Base-by-base conservation (phyloP, 2,329 filamentous ascomycete species). In the Arthroderma sp. region DNA sequence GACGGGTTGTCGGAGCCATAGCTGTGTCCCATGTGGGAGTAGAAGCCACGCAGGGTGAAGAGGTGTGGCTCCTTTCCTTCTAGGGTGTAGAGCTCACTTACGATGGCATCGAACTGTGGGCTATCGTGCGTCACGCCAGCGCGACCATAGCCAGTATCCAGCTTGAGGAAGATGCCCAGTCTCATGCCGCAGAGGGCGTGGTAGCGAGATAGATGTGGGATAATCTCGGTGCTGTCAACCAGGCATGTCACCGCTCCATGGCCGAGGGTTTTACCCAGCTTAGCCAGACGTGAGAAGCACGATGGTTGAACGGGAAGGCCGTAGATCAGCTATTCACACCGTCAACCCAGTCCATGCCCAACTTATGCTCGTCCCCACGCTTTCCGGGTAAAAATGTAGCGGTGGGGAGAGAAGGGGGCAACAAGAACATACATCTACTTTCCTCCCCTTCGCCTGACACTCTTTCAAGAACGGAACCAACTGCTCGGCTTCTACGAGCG, bases 1-100 rank as follows among this genome's bases (percentile, higher is more conserved):
- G 74, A 70, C 6, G 80, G 76, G 7, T 76, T 76, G 41, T 74
- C 75, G 0, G 74, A 74, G 28, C 68, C 73, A 67, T 91, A 91
- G n/a, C 82, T 86, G 62, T 86, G 79, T 0, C 86, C 85, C 6
- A 84, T 82, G 68, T 91, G 87, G 9, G 78, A 78, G 71, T 91
- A 91, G 39, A 90, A 74, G 0, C 87, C 87, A 5, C 79, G 73
- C 13, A 89, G 72, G 19, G 63, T 61, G 1, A 72, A 64, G 2
- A 63, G 31, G 4, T 62, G 64, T 7, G 61, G 43, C 7, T 63
- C 52, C 28, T 67, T 64, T 6, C 59, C 55, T 31, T 64, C 61
- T n/a, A 60, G 49, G 17, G 61, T 54, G 41, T 59, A 58, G 7
- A 70, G 59, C n/a, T 59, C 52, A 4, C 63, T 53, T 9, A 69